These are phyloP conservation scores for Trichoderma cornu-damae DNA, from an alignment of 2,329 filamentous ascomycete genomes.

Conservation along the genomic window DNA sequence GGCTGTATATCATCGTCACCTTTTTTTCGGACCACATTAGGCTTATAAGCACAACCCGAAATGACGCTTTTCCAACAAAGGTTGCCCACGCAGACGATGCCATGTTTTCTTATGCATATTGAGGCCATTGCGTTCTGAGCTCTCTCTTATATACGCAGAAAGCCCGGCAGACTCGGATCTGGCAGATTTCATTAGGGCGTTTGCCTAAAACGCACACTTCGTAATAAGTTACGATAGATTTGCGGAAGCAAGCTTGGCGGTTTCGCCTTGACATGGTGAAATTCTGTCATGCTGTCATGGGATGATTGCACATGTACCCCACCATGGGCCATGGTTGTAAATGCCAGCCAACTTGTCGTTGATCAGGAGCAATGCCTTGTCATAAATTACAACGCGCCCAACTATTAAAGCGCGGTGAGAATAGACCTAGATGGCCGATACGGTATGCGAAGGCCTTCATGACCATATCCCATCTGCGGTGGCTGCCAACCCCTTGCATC, in stretches of 20 bases:
- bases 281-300: not conserved
- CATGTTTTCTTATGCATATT: not conserved
- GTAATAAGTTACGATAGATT: not conserved
- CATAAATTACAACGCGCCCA: no score
- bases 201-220: not conserved
- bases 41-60: not conserved
- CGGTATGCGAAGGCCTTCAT: not conserved
- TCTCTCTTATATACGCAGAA: not conserved
- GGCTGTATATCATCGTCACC: not conserved
- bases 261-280: not conserved
- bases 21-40: not conserved
- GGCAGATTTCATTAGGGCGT: not conserved
- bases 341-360: not conserved
- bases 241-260: not conserved
- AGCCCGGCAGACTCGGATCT: not conserved
- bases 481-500: not conserved
- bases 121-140: not conserved
- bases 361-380: not conserved
- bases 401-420: not conserved
- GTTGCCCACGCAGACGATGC: not conserved
- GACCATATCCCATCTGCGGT: not conserved
- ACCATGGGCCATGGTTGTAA: not conserved
- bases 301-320: not conserved
- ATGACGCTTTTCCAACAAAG: not conserved
- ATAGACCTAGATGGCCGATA: not conserved